A percentile compares a stretch with the other conserved stretches of the same genome.
These are phyloP conservation scores for Magnolia sinica DNA, from an alignment of 164 flowering plant genomes.

Conservation along the genomic window DNA sequence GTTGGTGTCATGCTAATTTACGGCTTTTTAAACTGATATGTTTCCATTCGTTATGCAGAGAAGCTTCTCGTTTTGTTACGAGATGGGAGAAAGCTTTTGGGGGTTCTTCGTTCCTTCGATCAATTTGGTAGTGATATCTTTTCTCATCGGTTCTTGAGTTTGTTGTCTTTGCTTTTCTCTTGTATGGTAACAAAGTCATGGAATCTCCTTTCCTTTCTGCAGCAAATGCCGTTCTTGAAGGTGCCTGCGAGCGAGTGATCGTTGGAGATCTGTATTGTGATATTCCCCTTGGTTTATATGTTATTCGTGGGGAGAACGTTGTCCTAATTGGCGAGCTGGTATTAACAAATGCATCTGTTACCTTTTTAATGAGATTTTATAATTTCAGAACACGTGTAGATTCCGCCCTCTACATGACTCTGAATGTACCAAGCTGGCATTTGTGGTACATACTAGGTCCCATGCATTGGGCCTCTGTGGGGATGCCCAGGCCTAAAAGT, in stretches of 20 bases:
- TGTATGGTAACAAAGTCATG: not conserved
- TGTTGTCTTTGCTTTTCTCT: not conserved
- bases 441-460: no score
- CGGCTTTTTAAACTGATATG: not conserved
- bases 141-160: not conserved
- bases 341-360: not conserved
- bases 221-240: constrained; percentile 97
- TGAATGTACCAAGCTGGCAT: no score
- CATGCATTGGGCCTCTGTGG: no score
- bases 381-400: no score
- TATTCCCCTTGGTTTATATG: constrained; percentile 87
- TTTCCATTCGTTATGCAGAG: constrained; percentile 37
- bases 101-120: constrained; percentile 83
- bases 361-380: no score
- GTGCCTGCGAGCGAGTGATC: constrained; percentile 86
- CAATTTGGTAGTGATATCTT: constrained; percentile 64
- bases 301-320: constrained; percentile 94
- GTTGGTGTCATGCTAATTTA: no score
- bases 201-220: constrained; percentile 11
- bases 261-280: constrained; percentile 91
- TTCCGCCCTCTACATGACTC: no score
- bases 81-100: constrained; percentile 81
- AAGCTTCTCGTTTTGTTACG: constrained; percentile 80
- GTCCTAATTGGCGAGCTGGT: constrained; percentile 95
- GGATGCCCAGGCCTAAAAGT: no score